Percentiles rank a stretch among this genome's conserved stretches.
Conservation (phyloP, 805 yeast species). For the Candida coquimbonensis region DNA sequence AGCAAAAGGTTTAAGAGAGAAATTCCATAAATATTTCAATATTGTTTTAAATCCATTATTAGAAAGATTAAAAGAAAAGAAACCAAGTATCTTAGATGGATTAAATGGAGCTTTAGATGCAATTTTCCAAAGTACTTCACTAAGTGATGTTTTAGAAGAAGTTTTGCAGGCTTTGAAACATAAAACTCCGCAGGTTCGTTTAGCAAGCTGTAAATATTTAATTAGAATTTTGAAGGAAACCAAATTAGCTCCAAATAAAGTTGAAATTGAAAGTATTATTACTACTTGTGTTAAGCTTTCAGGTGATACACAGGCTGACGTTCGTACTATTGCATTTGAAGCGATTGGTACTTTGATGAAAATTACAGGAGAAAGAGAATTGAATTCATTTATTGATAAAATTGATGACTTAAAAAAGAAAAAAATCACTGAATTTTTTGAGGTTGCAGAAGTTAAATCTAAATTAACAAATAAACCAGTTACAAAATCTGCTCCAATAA, state of each 20-base stretch:
- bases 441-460: constrained; percentile 48
- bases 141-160: constrained; percentile 52
- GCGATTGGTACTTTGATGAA: constrained; percentile 77
- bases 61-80: constrained; percentile 86
- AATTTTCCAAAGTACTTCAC: constrained; percentile 44
- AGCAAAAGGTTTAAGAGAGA: constrained; percentile 56
- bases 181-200: constrained; percentile 77
- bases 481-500: constrained; percentile 12
- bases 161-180: constrained; percentile 54
- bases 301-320: constrained; percentile 77
- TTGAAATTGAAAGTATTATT: constrained; percentile 53
- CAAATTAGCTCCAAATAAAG: constrained; percentile 37
- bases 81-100: constrained; percentile 67
- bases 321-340: constrained; percentile 71
- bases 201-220: constrained; percentile 61
- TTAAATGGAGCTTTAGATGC: constrained; percentile 61
- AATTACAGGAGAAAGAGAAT: constrained; percentile 67
- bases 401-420: constrained; percentile 70
- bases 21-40: constrained; percentile 47
- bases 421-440: constrained; percentile 56
- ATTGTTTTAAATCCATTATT: constrained; percentile 54
- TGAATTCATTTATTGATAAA: constrained; percentile 53
- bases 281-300: constrained; percentile 54
- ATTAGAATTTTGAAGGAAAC: constrained; percentile 55
- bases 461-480: constrained; percentile 22